phyloP scores from a whole-genome alignment of 73 alveolate species.

The Paramecium primaurelia region DNA sequence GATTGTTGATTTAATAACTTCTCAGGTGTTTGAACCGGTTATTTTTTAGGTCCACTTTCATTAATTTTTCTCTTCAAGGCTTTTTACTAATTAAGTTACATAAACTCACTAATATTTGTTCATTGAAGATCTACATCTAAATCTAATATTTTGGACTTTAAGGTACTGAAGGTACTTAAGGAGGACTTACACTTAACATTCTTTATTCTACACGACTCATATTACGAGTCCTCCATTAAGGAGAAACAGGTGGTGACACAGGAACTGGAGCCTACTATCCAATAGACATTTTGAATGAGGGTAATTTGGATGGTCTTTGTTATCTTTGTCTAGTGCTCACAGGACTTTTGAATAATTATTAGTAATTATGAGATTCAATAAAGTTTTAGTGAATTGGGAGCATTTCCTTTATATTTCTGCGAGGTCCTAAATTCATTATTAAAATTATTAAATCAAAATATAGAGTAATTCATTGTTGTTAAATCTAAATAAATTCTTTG shows the following conservation, averaged over 20 bases:
- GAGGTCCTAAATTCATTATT: not conserved
- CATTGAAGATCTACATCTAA: slow-evolving; percentile 16
- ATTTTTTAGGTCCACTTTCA: not conserved
- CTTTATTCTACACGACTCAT: not conserved
- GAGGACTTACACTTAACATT: slow-evolving; percentile 14
- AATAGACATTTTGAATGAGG: not conserved
- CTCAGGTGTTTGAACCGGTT: not conserved
- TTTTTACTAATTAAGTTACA: not conserved
- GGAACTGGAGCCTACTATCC: not conserved
- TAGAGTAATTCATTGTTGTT: not conserved
- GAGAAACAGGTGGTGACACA: not conserved
- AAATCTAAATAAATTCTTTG: not conserved
- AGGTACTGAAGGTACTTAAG: not conserved
- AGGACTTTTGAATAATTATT: not conserved
- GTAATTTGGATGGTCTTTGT: not conserved
- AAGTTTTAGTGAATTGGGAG: not conserved
- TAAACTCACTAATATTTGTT: not conserved
- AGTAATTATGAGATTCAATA: not conserved
- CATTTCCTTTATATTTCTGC: not conserved
- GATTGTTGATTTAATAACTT: not conserved
- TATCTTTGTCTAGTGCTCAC: not conserved
- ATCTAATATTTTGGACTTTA: not conserved
- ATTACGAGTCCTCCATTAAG: not conserved
- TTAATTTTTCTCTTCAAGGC: not conserved
- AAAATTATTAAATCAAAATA: not conserved